Percentiles rank a stretch among this genome's conserved stretches.
phyloP scores from a whole-genome alignment of 371 early-diverging fungal species.

The Funneliformis caledonium region DNA sequence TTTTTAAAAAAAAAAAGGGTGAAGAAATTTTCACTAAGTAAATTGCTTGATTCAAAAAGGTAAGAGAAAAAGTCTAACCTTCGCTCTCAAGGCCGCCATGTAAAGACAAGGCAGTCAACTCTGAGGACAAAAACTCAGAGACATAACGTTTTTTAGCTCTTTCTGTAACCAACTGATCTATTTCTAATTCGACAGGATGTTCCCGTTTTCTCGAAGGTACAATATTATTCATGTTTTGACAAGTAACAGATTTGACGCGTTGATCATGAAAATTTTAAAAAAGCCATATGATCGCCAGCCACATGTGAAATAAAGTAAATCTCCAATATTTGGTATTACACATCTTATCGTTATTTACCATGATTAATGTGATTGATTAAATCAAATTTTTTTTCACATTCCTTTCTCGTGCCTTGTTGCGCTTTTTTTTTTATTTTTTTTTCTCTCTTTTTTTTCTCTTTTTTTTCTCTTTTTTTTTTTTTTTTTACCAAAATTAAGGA shows the following conservation, averaged over 20 bases:
- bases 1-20: neutral
- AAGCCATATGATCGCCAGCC: too few species aligned
- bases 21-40: neutral
- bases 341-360: too few species aligned
- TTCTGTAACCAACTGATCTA: conserved; percentile 7
- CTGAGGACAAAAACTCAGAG: conserved; percentile 27
- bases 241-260: too few species aligned
- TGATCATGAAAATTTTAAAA: too few species aligned
- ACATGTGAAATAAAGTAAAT: neutral
- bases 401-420: too few species aligned
- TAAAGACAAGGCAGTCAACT: conserved; percentile 17
- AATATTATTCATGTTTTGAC: neutral
- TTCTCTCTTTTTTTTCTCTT: too few species aligned
- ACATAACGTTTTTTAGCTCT: conserved; percentile 26
- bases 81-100: neutral
- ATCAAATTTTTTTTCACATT: too few species aligned
- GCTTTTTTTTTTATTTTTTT: too few species aligned
- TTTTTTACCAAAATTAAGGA: too few species aligned
- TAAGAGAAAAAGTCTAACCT: neutral
- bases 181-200: neutral
- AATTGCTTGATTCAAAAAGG: neutral
- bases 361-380: too few species aligned
- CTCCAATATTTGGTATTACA: too few species aligned
- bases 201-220: conserved; percentile 2
- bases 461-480: too few species aligned